Conservation (phyloP, 2,329 filamentous ascomycete genomes). For the Thelonectria discophora region DNA sequence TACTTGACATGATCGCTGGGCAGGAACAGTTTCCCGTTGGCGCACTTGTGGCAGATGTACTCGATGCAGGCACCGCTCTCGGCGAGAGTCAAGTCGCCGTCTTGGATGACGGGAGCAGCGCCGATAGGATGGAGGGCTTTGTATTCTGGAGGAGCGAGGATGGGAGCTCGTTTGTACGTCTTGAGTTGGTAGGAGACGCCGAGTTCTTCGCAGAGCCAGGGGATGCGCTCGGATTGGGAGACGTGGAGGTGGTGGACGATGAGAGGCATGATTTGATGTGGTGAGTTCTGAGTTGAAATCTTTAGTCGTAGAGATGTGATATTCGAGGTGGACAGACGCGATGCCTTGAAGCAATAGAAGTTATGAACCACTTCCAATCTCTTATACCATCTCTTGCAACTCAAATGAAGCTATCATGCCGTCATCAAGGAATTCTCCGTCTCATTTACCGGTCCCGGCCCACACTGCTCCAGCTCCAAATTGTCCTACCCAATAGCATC, state of each 20-base stretch:
- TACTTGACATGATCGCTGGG: constrained; percentile 58
- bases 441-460: neutral
- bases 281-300: no score
- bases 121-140: constrained; percentile 56
- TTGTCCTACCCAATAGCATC: neutral
- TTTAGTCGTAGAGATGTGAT: no score
- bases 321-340: no score
- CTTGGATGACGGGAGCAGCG: constrained; percentile 68
- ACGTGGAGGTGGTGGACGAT: constrained; percentile 62
- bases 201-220: constrained; percentile 73
- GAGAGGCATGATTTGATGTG: constrained; percentile 40
- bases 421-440: neutral
- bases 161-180: constrained; percentile 29
- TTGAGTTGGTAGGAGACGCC: constrained; percentile 57
- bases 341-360: no score
- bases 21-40: constrained; percentile 57
- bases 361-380: neutral
- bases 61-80: constrained; percentile 69
- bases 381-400: neutral
- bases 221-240: constrained; percentile 71
- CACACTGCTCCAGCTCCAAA: neutral
- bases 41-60: constrained; percentile 67
- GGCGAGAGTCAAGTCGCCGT: constrained; percentile 61
- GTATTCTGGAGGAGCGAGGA: constrained; percentile 35
- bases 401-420: neutral